A percentile compares a stretch with the other conserved stretches of the same genome.
phyloP scores from a whole-genome alignment of 2,329 filamentous ascomycete species.

The Cladosporium sp. region DNA sequence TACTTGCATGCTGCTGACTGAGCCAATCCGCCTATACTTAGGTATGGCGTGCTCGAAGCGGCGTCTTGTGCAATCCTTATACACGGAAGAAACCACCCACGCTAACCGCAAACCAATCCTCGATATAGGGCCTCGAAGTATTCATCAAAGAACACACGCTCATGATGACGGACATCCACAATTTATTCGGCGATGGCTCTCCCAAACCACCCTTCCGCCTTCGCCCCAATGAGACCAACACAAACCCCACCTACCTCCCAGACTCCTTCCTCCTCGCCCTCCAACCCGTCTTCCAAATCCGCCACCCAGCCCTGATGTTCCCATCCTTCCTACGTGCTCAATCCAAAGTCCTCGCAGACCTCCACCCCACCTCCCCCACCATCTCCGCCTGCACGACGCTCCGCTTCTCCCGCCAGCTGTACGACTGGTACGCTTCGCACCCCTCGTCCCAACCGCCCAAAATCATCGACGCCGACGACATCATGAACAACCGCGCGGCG shows the following conservation, averaged over 20 bases:
- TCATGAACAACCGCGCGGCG: constrained; percentile 13
- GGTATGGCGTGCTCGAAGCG: constrained; percentile 5
- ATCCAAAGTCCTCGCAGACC: neutral
- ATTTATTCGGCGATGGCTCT: neutral
- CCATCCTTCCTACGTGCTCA: constrained; percentile 16
- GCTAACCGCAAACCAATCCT: neutral
- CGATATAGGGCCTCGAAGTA: neutral
- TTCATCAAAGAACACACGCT: constrained; percentile 8
- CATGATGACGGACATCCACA: neutral
- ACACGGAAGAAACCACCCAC: neutral
- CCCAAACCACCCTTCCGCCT: neutral
- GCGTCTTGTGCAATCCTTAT: neutral
- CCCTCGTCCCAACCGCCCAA: constrained; percentile 3
- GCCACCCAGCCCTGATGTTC: constrained; percentile 20
- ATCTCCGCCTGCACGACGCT: constrained; percentile 4
- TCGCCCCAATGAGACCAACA: neutral
- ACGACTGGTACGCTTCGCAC: constrained; percentile 14
- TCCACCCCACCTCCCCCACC: constrained; percentile 6
- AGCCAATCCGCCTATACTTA: neutral
- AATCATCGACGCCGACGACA: constrained; percentile 20
- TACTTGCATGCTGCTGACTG: neutral
- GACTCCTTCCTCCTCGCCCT: constrained; percentile 16
- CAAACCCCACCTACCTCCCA: constrained; percentile 16
- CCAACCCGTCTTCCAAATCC: constrained; percentile 18
- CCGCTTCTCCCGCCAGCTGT: constrained; percentile 8